phyloP scores from a whole-genome alignment of 306 rosid species.

The Crataegus laevigata region DNA sequence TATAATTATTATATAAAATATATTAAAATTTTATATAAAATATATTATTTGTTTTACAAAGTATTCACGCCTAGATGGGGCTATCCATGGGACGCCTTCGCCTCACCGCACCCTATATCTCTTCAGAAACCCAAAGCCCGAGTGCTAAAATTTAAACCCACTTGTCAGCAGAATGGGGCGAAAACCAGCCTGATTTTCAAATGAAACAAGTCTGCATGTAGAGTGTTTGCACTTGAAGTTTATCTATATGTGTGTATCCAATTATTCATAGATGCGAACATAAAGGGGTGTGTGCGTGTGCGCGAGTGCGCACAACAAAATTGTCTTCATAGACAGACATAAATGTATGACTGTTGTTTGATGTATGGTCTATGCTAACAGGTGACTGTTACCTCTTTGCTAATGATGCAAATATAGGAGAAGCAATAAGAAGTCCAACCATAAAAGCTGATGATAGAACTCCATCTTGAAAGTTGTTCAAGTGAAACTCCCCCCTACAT shows the following conservation, averaged over 20 bases:
- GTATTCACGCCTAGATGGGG: no score
- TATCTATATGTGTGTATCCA: not conserved
- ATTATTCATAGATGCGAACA: not conserved
- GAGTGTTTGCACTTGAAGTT: not conserved
- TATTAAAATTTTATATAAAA: no score
- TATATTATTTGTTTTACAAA: no score
- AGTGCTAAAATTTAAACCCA: not conserved
- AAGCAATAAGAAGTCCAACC: constrained; percentile 91
- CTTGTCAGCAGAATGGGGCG: not conserved
- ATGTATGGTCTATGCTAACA: not conserved
- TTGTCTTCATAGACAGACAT: not conserved
- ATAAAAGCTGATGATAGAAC: constrained; percentile 85
- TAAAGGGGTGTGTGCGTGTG: no score
- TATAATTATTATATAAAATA: no score
- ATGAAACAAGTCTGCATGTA: not conserved
- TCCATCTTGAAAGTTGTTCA: constrained; percentile 90
- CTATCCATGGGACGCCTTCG: no score
- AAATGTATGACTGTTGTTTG: not conserved
- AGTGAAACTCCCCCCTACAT: constrained; percentile 79
- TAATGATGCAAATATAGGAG: constrained; percentile 83
- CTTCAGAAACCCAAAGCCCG: not conserved
- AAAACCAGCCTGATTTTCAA: not conserved
- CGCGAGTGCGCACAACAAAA: no score
- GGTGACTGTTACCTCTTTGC: constrained; percentile 56
- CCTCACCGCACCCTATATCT: not conserved